Evolutionary conservation across 768 basidiomycete species (phyloP), one percentile per base, ranked within the genome.

Genomic region (Leccinum imitatum): DNA sequence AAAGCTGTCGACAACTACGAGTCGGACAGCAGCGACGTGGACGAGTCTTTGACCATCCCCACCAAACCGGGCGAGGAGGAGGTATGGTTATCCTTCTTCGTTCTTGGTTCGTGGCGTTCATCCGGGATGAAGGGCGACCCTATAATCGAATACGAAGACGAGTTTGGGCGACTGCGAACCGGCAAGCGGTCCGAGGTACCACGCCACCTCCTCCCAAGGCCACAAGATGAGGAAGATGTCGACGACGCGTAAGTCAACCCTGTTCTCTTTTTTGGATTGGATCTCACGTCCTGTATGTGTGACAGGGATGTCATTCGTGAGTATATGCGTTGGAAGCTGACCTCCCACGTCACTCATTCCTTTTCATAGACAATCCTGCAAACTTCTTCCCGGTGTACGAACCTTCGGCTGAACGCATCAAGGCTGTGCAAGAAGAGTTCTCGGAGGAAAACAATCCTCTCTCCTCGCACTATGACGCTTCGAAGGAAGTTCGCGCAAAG

Each of bases 361-460:
- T 7, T 47, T 59, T 52, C 15, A 4, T 63, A 94, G 93, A 85
- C 53, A 91, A 93, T 68, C 91, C 93, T 14, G 83, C 87, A 30
- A 84, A 87, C 63, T 86, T 91, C 72, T 98, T 95, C 75, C 95
- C 95, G 0, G 85, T 89, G 0, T 98, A 93, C 67, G 86, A 90
- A 66, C 95, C 91, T 6, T 87, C 92, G 11, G 84, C 83, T 1
- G 95, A 95, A 60, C 84, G 88, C 8, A 74, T 90, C 50, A 87
- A 89, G 4, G 86, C 87, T 58, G 88, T 95, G 56, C 84, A 83
- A 58, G 86, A 86, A 58, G 83, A 85, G 15, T 77, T 84, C 44
- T 82, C 87, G 2, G 91, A 95, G 63, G 76, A 56, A 9, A 82
- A 87, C 63, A 89, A 87, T 50, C 90, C 90, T 0, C 79, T 91